Base-by-base conservation (phyloP, 352 stramenopile species). In the Blastocystis sp. region DNA sequence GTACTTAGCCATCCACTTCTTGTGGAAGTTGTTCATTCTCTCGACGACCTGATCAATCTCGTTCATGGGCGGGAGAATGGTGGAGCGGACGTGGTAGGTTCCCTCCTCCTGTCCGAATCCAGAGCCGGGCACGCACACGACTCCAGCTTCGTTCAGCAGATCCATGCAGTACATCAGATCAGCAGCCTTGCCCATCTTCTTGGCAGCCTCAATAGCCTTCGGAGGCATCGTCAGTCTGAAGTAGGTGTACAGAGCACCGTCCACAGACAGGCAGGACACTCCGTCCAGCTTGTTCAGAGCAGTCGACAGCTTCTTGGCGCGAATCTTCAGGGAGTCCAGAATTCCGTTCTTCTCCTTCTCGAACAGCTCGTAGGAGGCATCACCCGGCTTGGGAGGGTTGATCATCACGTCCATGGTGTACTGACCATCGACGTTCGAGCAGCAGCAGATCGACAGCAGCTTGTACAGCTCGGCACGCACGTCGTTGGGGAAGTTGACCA, bases 201-300 rank as follows among this genome's bases (percentile, higher is more conserved):
- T 85, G n/a, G 92, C 91, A 11, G 54, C 90, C 40, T 89, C 59
- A 8, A 94, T 90, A 0, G 91, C 92, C 87, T 93, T 93, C 42
- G 88, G 11, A 18, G 96, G 93, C 57, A 99, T 90, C 54, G 92
- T 91, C 71, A 98, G 92, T 59, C 90, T 90, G 14, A 96, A 95
- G 90, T 99, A 99, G 72, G 94, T 97, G 90, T 99, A 99, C 93
- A 99, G 96, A 4, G 96, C 93, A 61, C 96, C 96, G 87, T 98
- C 93, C 1, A 94, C 94, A 81, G 94, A 92, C 84, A 97, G 95
- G 89, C 95, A 99, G 21, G 91, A 95, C 65, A 99, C 94, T 44
- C 96, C 96, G 40, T 97, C 92, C 59, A 99, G 92, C 51, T 93
- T 86, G 89, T 98, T 97, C 46, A 98, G 94, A 3, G 94, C 94